Evolutionary conservation across 2,329 filamentous ascomycete genomes (phyloP).

Genomic region (Verticillium tricorpus): DNA sequence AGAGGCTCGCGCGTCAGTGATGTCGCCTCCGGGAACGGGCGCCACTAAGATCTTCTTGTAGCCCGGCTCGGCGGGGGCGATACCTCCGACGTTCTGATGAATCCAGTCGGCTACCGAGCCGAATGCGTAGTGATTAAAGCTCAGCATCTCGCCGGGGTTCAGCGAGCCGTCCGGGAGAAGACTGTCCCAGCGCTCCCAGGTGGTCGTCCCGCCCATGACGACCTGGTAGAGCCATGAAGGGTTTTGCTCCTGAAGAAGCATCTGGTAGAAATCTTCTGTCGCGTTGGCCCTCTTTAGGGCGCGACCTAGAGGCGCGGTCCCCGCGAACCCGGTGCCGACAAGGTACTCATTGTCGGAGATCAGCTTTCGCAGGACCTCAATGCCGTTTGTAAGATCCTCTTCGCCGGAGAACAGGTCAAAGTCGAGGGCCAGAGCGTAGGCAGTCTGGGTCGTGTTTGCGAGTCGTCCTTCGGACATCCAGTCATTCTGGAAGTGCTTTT

Average conservation of each 20-base stretch:
- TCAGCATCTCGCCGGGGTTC: slow-evolving; percentile 43
- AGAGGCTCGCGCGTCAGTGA: slow-evolving; percentile 24
- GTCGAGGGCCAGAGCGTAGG: slow-evolving; percentile 29
- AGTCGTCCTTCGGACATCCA: slow-evolving; percentile 27
- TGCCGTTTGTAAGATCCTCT: slow-evolving; percentile 16
- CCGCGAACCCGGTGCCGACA: slow-evolving; percentile 39
- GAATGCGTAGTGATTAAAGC: slow-evolving; percentile 47
- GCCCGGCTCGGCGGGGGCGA: slow-evolving; percentile 31
- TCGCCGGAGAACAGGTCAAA: slow-evolving; percentile 27
- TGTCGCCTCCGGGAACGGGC: slow-evolving; percentile 29
- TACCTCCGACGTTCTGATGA: slow-evolving; percentile 35
- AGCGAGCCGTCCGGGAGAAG: slow-evolving; percentile 36
- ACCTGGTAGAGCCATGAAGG: slow-evolving; percentile 46
- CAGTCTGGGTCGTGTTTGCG: slow-evolving; percentile 34
- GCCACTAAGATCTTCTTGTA: slow-evolving; percentile 32
- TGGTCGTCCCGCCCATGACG: slow-evolving; percentile 39
- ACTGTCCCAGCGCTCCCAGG: slow-evolving; percentile 48
- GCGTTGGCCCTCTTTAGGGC: slow-evolving; percentile 23
- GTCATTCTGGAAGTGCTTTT: slow-evolving; percentile 20
- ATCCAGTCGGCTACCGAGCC: slow-evolving; percentile 44
- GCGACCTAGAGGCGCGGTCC: slow-evolving; percentile 32
- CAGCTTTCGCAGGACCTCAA: slow-evolving; percentile 23
- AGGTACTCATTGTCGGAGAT: slow-evolving; percentile 26
- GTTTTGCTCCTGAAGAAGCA: slow-evolving; percentile 39
- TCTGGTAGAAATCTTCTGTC: slow-evolving; percentile 35